Conservation (phyloP, 306 rosid species). For the Vicia faba region DNA sequence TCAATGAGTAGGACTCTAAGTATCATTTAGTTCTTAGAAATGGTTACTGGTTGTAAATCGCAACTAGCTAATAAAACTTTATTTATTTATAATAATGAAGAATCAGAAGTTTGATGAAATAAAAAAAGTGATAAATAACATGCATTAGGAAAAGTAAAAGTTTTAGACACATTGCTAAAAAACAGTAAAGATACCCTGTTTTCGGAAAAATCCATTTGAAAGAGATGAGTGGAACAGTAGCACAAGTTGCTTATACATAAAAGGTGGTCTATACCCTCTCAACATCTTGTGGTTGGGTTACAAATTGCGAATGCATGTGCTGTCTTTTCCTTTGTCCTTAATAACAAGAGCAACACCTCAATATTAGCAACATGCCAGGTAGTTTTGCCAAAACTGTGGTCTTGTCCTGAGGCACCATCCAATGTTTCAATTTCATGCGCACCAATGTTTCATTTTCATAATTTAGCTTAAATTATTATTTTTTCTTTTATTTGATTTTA, state of each 20-base stretch:
- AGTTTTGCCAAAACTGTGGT: slow-evolving; percentile 45
- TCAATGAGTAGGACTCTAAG: too few relatives aligned
- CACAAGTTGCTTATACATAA: slow-evolving; percentile 28
- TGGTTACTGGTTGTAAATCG: too few relatives aligned
- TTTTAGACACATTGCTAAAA: background rate
- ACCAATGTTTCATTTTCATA: background rate
- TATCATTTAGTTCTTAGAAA: too few relatives aligned
- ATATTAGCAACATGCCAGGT: slow-evolving; percentile 37
- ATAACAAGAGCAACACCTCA: slow-evolving; percentile 28
- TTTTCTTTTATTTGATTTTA: background rate
- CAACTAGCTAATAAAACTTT: too few relatives aligned
- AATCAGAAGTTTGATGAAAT: background rate
- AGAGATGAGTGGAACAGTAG: slow-evolving; percentile 15
- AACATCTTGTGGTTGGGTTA: slow-evolving; percentile 43
- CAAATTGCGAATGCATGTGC: slow-evolving; percentile 42
- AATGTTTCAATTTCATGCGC: slow-evolving; percentile 18
- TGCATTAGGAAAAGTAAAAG: background rate
- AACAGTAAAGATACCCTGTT: slow-evolving; percentile 11
- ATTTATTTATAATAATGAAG: background rate
- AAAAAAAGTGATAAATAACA: background rate
- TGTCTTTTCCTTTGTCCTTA: slow-evolving; percentile 48
- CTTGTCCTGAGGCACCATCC: slow-evolving; percentile 30
- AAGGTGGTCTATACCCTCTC: slow-evolving; percentile 16
- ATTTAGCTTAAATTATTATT: background rate
- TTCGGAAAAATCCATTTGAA: slow-evolving; percentile 23